Percentiles rank a stretch among this genome's conserved stretches.
These are phyloP conservation scores for Dendrobium nobile DNA, from an alignment of 106 monocot species.

Conservation along the genomic window DNA sequence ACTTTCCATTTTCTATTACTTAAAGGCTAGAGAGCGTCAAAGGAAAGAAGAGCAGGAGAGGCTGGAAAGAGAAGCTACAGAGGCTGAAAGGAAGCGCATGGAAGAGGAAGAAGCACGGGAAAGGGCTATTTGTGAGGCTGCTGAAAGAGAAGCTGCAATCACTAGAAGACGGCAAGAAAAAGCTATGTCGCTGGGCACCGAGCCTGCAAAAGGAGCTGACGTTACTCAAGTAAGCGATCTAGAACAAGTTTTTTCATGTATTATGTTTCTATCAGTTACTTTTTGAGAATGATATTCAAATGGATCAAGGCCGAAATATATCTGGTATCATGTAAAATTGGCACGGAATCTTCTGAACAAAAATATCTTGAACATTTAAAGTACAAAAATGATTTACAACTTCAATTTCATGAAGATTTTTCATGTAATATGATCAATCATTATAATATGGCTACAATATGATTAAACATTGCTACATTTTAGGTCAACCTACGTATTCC, in stretches of 20 bases:
- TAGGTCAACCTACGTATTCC: too few relatives aligned
- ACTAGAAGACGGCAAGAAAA: conserved; percentile 79
- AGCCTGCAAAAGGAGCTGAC: conserved; percentile 83
- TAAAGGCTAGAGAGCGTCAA: conserved; percentile 88
- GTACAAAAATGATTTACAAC: neutral
- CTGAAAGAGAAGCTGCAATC: conserved; percentile 81
- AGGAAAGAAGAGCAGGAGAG: conserved; percentile 71
- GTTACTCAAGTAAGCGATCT: conserved; percentile 65
- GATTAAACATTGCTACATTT: neutral
- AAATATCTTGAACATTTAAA: neutral
- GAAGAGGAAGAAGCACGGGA: conserved; percentile 74
- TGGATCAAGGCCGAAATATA: neutral
- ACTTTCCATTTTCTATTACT: neutral
- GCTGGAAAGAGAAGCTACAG: conserved; percentile 73
- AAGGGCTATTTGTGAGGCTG: conserved; percentile 66
- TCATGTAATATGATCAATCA: neutral
- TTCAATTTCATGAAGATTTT: neutral
- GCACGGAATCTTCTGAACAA: neutral
- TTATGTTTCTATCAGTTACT: neutral
- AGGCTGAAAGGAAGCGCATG: conserved; percentile 61
- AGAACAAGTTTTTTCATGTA: neutral
- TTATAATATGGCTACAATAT: neutral
- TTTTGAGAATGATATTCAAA: neutral
- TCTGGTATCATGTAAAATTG: neutral
- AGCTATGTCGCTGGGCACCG: conserved; percentile 71